Conservation (phyloP, 2,329 filamentous ascomycete genomes). For the Monilinia laxa region DNA sequence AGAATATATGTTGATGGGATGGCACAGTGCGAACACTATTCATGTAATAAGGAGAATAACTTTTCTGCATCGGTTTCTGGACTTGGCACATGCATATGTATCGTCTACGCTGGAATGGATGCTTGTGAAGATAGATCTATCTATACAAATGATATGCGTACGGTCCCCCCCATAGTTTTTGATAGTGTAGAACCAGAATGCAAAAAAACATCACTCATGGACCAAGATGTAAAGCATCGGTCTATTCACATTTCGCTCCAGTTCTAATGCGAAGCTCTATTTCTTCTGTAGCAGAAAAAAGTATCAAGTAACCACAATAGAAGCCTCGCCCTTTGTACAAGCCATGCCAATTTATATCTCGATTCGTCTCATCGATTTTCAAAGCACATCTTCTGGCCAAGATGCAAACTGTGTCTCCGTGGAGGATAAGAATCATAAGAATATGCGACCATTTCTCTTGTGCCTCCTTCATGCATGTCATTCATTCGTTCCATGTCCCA, state of each 20-base stretch:
- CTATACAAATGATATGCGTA: neutral
- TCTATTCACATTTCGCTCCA: neutral
- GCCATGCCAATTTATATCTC: neutral
- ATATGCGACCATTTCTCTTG: constrained; percentile 15
- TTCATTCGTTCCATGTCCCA: neutral
- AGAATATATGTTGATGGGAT: too few species aligned
- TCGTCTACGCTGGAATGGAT: neutral
- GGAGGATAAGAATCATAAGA: neutral
- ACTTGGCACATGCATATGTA: too few species aligned
- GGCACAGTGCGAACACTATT: too few species aligned
- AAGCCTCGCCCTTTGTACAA: constrained; percentile 6
- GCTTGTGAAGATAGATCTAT: neutral
- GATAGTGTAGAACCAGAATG: neutral
- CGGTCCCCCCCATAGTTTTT: neutral
- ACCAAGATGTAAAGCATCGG: neutral
- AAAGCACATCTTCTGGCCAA: neutral
- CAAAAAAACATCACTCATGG: neutral
- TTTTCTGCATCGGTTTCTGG: too few species aligned
- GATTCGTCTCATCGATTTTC: neutral
- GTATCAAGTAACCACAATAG: neutral
- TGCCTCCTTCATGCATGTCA: neutral
- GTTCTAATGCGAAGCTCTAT: neutral
- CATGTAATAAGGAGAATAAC: too few species aligned
- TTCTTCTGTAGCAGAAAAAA: neutral
- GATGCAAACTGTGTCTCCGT: neutral